A percentile compares a stretch with the other conserved stretches of the same genome.
Conservation (phyloP, 306 rosid species). For the Neltuma alba region DNA sequence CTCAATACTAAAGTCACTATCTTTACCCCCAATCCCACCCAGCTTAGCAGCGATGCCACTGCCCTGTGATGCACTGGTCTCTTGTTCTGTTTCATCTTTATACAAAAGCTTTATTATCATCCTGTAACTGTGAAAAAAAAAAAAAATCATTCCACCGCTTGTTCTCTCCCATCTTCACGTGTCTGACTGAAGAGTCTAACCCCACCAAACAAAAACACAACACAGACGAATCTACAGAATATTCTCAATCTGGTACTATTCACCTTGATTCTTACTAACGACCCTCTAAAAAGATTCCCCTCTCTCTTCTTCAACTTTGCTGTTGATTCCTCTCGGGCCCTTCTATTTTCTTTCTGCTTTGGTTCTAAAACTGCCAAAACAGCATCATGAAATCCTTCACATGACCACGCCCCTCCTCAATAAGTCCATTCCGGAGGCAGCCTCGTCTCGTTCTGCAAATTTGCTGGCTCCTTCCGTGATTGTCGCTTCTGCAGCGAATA, state of each 20-base stretch:
- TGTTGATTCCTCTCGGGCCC: neutral
- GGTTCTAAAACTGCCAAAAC: constrained; percentile 27
- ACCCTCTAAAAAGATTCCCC: constrained; percentile 18
- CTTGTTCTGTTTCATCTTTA: neutral
- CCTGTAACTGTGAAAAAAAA: neutral
- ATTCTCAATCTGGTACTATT: neutral
- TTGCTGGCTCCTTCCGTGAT: constrained; percentile 27
- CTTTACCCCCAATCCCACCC: neutral
- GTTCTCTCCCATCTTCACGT: neutral
- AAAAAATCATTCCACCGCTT: neutral
- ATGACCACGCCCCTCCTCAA: constrained; percentile 30
- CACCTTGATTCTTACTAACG: neutral
- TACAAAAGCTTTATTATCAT: neutral
- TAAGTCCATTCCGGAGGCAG: constrained; percentile 94
- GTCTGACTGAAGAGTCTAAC: neutral
- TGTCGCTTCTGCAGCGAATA: constrained; percentile 47
- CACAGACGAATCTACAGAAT: neutral
- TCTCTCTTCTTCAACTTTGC: neutral
- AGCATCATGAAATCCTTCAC: neutral
- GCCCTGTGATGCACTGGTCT: neutral
- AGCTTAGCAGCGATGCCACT: neutral
- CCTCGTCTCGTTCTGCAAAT: constrained; percentile 46
- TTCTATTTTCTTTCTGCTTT: neutral
- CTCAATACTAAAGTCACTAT: neutral
- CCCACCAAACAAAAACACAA: neutral